Evolutionary conservation across 345 rosid species (phyloP).

Genomic region (Cardamine occulta): DNA sequence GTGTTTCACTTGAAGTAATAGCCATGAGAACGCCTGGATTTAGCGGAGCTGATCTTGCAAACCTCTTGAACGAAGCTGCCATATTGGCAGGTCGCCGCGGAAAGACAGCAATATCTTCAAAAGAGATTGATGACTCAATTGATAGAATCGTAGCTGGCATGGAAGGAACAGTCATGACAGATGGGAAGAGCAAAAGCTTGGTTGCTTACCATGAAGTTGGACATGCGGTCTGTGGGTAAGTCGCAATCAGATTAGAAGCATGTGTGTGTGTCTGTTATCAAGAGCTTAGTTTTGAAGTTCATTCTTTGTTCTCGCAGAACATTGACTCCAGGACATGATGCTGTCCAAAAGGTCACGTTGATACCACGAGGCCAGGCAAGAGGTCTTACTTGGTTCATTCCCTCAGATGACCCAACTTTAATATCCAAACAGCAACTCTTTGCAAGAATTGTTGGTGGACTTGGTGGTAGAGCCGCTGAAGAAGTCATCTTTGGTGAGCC

Average conservation of each 20-base stretch:
- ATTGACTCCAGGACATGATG: conserved; percentile 76
- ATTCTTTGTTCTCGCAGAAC: conserved; percentile 47
- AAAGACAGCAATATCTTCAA: conserved; percentile 79
- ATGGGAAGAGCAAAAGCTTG: conserved; percentile 94
- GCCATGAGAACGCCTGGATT: conserved; percentile 99
- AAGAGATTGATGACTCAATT: conserved; percentile 94
- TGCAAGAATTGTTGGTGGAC: conserved; percentile 76
- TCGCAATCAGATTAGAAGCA: conserved; percentile 17
- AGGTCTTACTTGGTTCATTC: conserved; percentile 78
- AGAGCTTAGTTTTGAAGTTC: neutral
- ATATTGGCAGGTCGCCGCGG: conserved; percentile 94
- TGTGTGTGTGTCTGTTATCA: neutral
- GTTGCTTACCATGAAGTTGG: conserved; percentile 98
- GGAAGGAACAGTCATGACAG: conserved; percentile 99
- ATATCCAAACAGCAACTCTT: conserved; percentile 69
- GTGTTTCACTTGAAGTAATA: conserved; percentile 84
- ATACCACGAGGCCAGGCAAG: conserved; percentile 82
- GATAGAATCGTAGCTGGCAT: conserved; percentile 98
- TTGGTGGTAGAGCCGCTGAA: conserved; percentile 82
- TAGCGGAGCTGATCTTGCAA: conserved; percentile 97
- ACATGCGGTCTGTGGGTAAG: conserved; percentile 94
- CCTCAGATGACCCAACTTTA: conserved; percentile 65
- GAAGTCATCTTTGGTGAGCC: conserved; percentile 77
- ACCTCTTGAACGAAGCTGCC: conserved; percentile 95
- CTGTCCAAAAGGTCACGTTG: conserved; percentile 68